These are phyloP conservation scores for Hanseniaspora vineae DNA, from an alignment of 805 yeast genomes.

Conservation along the genomic window DNA sequence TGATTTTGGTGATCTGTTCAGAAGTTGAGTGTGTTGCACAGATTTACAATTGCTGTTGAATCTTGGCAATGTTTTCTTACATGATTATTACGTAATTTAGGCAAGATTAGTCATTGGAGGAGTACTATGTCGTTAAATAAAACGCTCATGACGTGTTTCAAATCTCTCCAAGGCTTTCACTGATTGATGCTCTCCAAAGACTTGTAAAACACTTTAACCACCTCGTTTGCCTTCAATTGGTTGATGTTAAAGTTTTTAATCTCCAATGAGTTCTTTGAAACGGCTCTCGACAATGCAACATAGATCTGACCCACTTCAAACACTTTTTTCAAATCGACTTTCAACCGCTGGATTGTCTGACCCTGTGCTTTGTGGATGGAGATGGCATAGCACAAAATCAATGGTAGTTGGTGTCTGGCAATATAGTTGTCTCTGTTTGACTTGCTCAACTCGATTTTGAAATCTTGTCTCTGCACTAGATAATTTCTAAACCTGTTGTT, in stretches of 20 bases:
- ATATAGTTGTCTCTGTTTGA: constrained; percentile 7
- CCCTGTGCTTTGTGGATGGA: constrained; percentile 83
- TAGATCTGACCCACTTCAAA: constrained; percentile 80
- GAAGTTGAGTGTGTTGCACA: too few relatives aligned
- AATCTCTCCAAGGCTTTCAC: too few relatives aligned
- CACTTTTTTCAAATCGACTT: constrained; percentile 50
- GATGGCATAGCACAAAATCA: constrained; percentile 68
- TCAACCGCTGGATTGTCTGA: constrained; percentile 60
- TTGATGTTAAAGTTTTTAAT: constrained; percentile 49
- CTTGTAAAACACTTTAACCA: constrained; percentile 50
- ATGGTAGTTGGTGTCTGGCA: constrained; percentile 49
- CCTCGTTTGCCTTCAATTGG: constrained; percentile 45
- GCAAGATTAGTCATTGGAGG: too few relatives aligned
- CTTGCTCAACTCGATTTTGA: constrained; percentile 19
- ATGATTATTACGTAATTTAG: too few relatives aligned
- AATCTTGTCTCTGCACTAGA: constrained; percentile 28
- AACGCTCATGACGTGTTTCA: too few relatives aligned
- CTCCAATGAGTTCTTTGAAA: constrained; percentile 50
- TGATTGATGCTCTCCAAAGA: constrained; percentile 21
- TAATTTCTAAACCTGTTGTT: constrained; percentile 16
- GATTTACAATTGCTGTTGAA: too few relatives aligned
- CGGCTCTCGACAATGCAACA: constrained; percentile 73
- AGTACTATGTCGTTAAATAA: too few relatives aligned
- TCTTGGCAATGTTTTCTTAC: too few relatives aligned
- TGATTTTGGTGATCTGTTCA: too few relatives aligned